Evolutionary conservation across 352 stramenopile species (phyloP).

Genomic region (Globisporangium splendens): DNA sequence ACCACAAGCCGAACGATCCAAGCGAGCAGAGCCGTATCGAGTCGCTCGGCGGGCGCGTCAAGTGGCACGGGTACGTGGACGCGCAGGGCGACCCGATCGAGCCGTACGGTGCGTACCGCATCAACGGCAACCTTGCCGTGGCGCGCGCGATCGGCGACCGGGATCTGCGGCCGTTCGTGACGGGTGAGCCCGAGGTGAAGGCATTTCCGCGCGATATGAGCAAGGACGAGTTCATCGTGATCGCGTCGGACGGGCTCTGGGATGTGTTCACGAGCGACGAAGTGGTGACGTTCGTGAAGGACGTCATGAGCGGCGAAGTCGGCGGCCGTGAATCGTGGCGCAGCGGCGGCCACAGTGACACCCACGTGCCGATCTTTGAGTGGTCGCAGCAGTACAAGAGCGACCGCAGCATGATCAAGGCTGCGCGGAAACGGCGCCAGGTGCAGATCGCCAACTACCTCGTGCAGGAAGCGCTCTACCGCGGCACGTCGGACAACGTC

Average conservation of each 20-base stretch:
- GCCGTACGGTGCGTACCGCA: slow-evolving; percentile 87
- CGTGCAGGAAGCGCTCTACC: slow-evolving; percentile 87
- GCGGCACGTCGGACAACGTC: slow-evolving; percentile 90
- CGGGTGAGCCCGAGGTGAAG: slow-evolving; percentile 75
- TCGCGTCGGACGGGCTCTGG: slow-evolving; percentile 92
- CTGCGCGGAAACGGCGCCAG: slow-evolving; percentile 81
- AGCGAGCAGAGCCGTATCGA: slow-evolving; percentile 74
- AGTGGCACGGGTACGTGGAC: slow-evolving; percentile 89
- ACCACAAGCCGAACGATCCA: slow-evolving; percentile 90
- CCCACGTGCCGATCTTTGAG: slow-evolving; percentile 82
- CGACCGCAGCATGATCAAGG: slow-evolving; percentile 89
- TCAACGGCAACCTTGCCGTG: slow-evolving; percentile 92
- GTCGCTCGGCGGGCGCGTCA: slow-evolving; percentile 77
- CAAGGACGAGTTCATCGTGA: slow-evolving; percentile 90
- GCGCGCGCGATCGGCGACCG: slow-evolving; percentile 89
- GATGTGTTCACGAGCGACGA: slow-evolving; percentile 92
- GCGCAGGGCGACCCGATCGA: slow-evolving; percentile 80
- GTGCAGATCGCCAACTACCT: slow-evolving; percentile 91
- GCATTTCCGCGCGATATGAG: slow-evolving; percentile 71
- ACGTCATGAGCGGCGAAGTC: slow-evolving; percentile 82
- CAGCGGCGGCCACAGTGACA: slow-evolving; percentile 77
- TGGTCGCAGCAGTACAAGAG: slow-evolving; percentile 90
- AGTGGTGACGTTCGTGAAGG: slow-evolving; percentile 89
- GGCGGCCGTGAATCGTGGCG: slow-evolving; percentile 79
- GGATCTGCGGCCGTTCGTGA: slow-evolving; percentile 84